Evolutionary conservation across 768 basidiomycete species (phyloP), one percentile per base, ranked within the genome.

Genomic region (Lentinus brumalis): DNA sequence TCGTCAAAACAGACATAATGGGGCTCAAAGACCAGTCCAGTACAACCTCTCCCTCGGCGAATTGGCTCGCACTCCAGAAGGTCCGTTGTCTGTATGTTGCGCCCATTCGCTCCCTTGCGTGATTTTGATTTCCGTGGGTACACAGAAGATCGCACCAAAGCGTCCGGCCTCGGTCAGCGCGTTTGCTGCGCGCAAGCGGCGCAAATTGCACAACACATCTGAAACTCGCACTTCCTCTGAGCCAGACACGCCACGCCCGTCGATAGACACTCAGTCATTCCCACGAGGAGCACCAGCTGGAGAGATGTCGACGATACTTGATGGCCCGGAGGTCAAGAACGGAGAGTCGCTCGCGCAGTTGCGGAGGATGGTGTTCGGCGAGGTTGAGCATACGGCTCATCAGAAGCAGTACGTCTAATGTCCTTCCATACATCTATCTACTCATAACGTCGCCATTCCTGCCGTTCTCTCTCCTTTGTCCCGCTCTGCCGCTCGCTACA

Each of bases 21-120:
- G 30, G 21, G 15, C 15, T 12, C 11, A 6, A 30, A 50, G 18
- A 26, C 50, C 38, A 39, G 31, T 10, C 47, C 12, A 40, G 9
- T 18, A 30, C 40, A 29, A 26, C 21, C 21, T 21, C 16, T 45
- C 76, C 85, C 1, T 86, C 85, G 11, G 80, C 83, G 46, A 87
- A 87, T 68, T 87, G 87, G 87, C 66, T 83, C 15, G 77, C 81
- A 1, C 68, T 87, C 46, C 77, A 81, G 64, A 83, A 84, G 73
- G 86, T 86, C 53, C 39, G 57, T 52, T 14, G 15, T 51, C 42
- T 21, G 29, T 50, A 16, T 16, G 61, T 41, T 10, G 16, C 26
- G 18, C 38, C 31, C 44, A 35, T 31, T 7, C 5, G 16, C 38
- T 8, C 29, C n/a, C 18, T 35, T 57, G 42, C 15, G n/a, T 12